A percentile compares a stretch with the other conserved stretches of the same genome.
Evolutionary conservation across 345 rosid species (phyloP).

Genomic region (Aurinia saxatilis): DNA sequence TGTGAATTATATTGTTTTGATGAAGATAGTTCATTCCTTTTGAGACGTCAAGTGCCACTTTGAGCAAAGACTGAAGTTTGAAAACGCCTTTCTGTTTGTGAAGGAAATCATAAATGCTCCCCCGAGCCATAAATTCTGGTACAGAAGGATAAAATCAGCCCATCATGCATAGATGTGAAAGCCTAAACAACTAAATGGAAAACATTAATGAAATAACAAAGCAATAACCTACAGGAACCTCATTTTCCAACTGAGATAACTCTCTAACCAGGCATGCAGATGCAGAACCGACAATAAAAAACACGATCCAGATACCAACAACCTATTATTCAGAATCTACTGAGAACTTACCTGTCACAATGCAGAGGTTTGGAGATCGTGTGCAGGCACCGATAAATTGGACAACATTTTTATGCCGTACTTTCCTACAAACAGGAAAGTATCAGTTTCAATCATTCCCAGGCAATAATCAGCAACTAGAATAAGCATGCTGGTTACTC

Average conservation of each 20-base stretch:
- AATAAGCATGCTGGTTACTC: conserved; percentile 1
- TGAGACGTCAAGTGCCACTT: conserved; percentile 77
- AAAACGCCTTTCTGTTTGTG: conserved; percentile 82
- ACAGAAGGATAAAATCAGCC: conserved; percentile 21
- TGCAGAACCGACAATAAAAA: background rate
- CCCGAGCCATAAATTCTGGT: conserved; percentile 88
- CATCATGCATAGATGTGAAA: background rate
- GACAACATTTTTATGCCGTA: conserved; percentile 92
- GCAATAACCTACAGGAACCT: conserved; percentile 7
- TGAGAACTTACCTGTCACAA: conserved; percentile 67
- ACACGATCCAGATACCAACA: background rate
- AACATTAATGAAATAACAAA: conserved; percentile 8
- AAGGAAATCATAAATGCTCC: conserved; percentile 83
- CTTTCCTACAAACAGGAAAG: conserved; percentile 53
- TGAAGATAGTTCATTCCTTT: conserved; percentile 98
- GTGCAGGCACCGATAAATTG: conserved; percentile 98
- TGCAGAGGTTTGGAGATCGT: conserved; percentile 74
- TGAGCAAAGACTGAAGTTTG: conserved; percentile 70
- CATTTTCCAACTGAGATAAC: conserved; percentile 1
- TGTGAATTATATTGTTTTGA: conserved; percentile 89
- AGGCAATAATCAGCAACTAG: background rate
- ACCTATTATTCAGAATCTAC: background rate
- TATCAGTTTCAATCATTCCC: background rate
- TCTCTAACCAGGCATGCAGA: background rate
- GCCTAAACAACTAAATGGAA: conserved; percentile 16